Percentiles rank a stretch among this genome's conserved stretches.
Conservation (phyloP, 2,329 filamentous ascomycete genomes). For the Hypoxylon sp. region DNA sequence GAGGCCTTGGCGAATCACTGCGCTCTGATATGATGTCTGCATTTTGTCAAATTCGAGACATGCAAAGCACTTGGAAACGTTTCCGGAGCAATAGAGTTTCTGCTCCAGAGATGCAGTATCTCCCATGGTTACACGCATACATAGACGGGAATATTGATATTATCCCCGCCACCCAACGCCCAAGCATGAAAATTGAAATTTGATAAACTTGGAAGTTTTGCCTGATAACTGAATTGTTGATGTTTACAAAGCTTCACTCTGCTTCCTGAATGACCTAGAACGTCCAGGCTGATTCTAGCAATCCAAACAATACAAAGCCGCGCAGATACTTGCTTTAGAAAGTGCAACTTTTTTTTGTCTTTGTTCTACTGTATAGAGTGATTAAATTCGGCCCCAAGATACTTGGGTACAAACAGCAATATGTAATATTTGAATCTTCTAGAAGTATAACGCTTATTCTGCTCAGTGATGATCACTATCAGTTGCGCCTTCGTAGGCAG, state of each 20-base stretch:
- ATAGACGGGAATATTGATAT: neutral
- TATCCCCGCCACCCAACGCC: neutral
- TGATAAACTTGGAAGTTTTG: neutral
- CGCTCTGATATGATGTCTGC: conserved; percentile 1
- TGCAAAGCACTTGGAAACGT: conserved; percentile 25
- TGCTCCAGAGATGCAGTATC: neutral
- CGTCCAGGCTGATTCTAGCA: conserved; percentile 16
- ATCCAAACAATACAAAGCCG: neutral
- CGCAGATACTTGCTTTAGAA: too few relatives aligned
- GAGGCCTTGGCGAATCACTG: neutral
- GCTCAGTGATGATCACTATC: neutral
- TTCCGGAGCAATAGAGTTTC: conserved; percentile 32
- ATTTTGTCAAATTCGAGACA: conserved; percentile 32
- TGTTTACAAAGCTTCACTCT: neutral
- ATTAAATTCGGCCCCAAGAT: conserved; percentile 11
- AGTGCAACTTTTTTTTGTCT: neutral
- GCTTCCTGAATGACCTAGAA: neutral
- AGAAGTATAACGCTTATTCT: conserved; percentile 23
- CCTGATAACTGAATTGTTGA: neutral
- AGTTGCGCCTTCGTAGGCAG: conserved; percentile 9
- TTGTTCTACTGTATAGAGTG: conserved; percentile 13
- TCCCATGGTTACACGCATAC: neutral
- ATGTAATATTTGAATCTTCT: conserved; percentile 31
- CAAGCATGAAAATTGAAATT: neutral
- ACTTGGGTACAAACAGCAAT: conserved; percentile 11